Evolutionary conservation across 2,329 filamentous ascomycete species (phyloP), one percentile per base, ranked within the genome.

Genomic region (Trichoderma gracile): DNA sequence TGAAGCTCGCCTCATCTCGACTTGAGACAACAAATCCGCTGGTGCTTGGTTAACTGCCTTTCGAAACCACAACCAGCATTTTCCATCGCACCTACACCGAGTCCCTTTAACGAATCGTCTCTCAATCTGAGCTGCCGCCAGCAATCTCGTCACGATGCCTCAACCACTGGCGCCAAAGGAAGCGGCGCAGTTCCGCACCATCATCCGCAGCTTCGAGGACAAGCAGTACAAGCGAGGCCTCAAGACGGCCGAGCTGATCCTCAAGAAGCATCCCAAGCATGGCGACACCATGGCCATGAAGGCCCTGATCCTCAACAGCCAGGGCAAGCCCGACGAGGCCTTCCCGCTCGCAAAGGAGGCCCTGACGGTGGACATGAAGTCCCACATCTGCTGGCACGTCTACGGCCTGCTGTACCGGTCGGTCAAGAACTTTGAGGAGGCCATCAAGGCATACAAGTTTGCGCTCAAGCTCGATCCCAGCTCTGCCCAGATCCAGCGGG

Each of bases 221-320:
- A 99, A 99, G 80, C 94, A 98, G 75, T 97, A 98, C 82, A 99
- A 98, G 81, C 81, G 84, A 67, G 94, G 94, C 76, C 84, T 99
- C 75, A 99, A 98, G 81, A 89, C 91, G 53, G 94, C 95, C 71
- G 95, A 99, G 76, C 92, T 97, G 79, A 97, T 99, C 75, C 87
- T 99, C 70, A 91, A 91, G 77, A 98, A 97, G 79, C 89, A 91
- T 74, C 92, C 94, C 47, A 95, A 92, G 73, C 95, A 99, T 89
- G 96, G 93, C 74, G 96, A 99, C 77, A 99, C 95, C 25, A 90
- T 96, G 80, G 96, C 95, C 62, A 99, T 99, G 95, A 99, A 99
- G 81, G 94, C 95, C 64, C 83, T 99, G 70, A 97, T 98, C 70
- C 86, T 98, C 78, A 98, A 96, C 77, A 89, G 91, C 50, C 90